phyloP scores from a whole-genome alignment of 2,329 filamentous ascomycete species.

The Fusarium luffae region DNA sequence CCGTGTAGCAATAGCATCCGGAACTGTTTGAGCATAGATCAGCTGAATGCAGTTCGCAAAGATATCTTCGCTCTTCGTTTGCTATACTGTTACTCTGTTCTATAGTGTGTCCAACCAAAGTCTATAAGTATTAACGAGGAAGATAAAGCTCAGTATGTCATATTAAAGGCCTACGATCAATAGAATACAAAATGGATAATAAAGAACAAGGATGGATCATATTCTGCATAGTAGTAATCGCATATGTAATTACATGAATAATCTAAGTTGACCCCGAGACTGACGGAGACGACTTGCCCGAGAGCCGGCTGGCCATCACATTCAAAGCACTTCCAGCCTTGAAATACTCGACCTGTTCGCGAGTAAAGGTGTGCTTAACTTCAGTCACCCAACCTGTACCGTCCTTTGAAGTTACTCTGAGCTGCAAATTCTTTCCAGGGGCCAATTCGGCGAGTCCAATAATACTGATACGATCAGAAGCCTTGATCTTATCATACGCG shows the following conservation, averaged over 20 bases:
- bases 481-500: conserved; percentile 84
- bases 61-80: too few species aligned
- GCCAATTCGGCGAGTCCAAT: conserved; percentile 8
- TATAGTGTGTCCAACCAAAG: too few species aligned
- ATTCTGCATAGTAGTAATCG: too few species aligned
- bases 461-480: conserved; percentile 22
- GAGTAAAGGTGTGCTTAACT: conserved; percentile 20
- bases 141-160: too few species aligned
- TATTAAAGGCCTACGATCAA: too few species aligned
- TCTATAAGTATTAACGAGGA: too few species aligned
- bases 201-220: too few species aligned
- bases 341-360: conserved; percentile 28
- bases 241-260: not conserved
- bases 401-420: conserved; percentile 5
- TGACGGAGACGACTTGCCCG: not conserved
- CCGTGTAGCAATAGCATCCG: too few species aligned
- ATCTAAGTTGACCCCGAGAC: not conserved
- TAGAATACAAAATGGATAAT: too few species aligned
- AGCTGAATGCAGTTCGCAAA: too few species aligned
- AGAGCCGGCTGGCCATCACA: conserved; percentile 25
- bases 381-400: conserved; percentile 9
- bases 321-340: conserved; percentile 31
- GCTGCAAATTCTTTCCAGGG: conserved; percentile 1
- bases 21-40: too few species aligned
- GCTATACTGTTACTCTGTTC: too few species aligned